These are phyloP conservation scores for Teunomyces kruisii DNA, from an alignment of 805 yeast genomes.

Conservation along the genomic window DNA sequence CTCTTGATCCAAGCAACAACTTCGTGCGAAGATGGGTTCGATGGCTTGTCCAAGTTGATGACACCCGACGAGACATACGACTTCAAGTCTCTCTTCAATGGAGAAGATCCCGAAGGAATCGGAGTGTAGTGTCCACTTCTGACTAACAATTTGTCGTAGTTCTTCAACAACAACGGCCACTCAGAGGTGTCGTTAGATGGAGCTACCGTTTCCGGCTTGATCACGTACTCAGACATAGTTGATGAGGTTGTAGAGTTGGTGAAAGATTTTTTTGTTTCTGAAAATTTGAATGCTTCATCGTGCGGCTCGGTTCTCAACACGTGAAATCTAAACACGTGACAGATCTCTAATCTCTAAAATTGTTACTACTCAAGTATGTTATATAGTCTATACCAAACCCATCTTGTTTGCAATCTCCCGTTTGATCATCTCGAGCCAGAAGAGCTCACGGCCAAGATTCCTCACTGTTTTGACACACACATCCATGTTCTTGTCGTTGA, in stretches of 20 bases:
- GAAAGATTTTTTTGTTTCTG: neutral
- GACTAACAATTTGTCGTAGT: constrained; percentile 90
- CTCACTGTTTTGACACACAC: constrained; percentile 35
- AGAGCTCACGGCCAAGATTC: constrained; percentile 38
- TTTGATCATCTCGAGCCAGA: constrained; percentile 41
- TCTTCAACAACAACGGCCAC: constrained; percentile 93
- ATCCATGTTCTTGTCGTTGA: constrained; percentile 34
- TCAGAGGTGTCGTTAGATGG: constrained; percentile 85
- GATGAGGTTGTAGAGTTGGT: constrained; percentile 5
- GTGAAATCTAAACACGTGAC: neutral
- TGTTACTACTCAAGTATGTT: neutral
- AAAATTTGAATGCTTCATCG: constrained; percentile 19
- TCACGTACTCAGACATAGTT: constrained; percentile 67
- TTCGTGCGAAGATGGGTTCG: constrained; percentile 98
- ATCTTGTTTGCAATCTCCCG: constrained; percentile 28
- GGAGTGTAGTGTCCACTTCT: constrained; percentile 98
- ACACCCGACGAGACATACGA: constrained; percentile 92
- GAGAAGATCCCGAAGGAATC: constrained; percentile 92
- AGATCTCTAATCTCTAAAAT: neutral
- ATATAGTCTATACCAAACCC: constrained; percentile 11
- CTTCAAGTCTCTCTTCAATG: constrained; percentile 90
- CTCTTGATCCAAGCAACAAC: constrained; percentile 99
- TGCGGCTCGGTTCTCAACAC: constrained; percentile 23
- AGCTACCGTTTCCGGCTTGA: constrained; percentile 82
- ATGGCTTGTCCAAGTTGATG: constrained; percentile 95